Base-by-base conservation (phyloP, 805 yeast species). In the Komagataella pseudopastoris region DNA sequence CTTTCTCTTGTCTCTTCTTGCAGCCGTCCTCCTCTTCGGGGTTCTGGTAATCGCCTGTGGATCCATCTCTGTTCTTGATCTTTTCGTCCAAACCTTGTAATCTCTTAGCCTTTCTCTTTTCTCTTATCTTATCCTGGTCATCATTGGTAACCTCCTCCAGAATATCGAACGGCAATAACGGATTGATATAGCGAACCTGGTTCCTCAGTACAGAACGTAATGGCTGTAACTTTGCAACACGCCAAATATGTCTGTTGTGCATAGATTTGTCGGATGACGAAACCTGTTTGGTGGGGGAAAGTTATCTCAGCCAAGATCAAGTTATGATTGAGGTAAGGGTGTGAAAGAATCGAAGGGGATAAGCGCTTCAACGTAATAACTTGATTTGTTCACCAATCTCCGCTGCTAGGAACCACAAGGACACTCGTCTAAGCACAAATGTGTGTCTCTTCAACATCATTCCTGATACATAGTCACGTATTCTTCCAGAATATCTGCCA, bases 131-230 rank as follows among this genome's bases (percentile, higher is more conserved):
- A 47, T 56, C 65, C 36, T 59, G 54, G 6, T 67, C 71, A 6
- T 67, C 72, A 47, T 59, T 61, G 30, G 61, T 63, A 10, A 69
- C 51, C 44, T 69, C 68, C 23, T 71, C 75, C 0, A 68, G 53
- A 6, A 72, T 66, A 54, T 71, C 75, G 50, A 71, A 63, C 2
- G 76, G 75, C 6, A 70, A 49, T n/a, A 71, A 55, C 5, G 75
- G 75, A 51, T 71, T 71, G 14, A 71, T 55, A 45, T 17, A 30
- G 39, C 39, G n/a, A 30, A 10, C 14, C 14, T 30, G 39, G 14
- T 14, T 30, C 39, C 39, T 30, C 39, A 30, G 10, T 10, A 30
- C 39, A 10, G 39, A 14, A 3, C 39, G 39, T 8, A 30, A 14
- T 10, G 39, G n/a, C 6, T 14, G 10, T 30, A 10, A 10, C 39